Conservation (phyloP, 2,329 filamentous ascomycete species). For the Xylariaceae sp. region DNA sequence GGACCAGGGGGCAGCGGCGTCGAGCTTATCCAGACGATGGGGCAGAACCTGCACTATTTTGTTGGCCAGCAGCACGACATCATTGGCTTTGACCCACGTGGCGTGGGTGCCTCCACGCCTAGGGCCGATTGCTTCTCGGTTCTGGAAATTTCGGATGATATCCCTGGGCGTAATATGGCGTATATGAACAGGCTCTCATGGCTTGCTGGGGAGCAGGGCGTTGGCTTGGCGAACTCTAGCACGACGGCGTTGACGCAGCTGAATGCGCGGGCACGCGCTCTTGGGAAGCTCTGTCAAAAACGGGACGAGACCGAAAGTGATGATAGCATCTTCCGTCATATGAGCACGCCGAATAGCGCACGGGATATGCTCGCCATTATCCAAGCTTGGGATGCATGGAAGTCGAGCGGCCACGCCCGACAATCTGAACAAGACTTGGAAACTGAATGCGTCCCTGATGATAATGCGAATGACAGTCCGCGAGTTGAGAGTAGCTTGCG, state of each 20-base stretch:
- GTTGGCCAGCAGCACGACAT: constrained; percentile 40
- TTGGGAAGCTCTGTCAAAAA: constrained; percentile 32
- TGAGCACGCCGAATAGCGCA: constrained; percentile 34
- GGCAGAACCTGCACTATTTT: constrained; percentile 32
- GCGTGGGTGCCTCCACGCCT: constrained; percentile 38
- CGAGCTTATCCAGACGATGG: constrained; percentile 26
- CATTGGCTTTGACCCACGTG: constrained; percentile 46
- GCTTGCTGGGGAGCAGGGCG: constrained; percentile 27
- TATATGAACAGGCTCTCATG: constrained; percentile 34
- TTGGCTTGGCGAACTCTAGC: constrained; percentile 36
- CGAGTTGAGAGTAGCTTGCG: constrained; percentile 20
- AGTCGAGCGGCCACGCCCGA: constrained; percentile 7
- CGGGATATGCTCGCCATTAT: constrained; percentile 40
- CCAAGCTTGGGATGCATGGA: constrained; percentile 36
- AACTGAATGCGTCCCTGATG: background rate
- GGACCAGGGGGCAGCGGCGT: constrained; percentile 43
- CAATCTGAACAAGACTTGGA: constrained; percentile 13
- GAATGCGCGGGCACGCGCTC: constrained; percentile 27
- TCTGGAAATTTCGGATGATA: constrained; percentile 18
- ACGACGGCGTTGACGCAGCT: constrained; percentile 30
- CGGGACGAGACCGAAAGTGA: constrained; percentile 29
- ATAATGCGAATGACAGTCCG: constrained; percentile 9
- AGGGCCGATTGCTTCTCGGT: constrained; percentile 37
- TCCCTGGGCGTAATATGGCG: constrained; percentile 28
- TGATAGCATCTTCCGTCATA: constrained; percentile 32